These are phyloP conservation scores for Fusarium sp. DNA, from an alignment of 2,329 filamentous ascomycete genomes.

Conservation along the genomic window DNA sequence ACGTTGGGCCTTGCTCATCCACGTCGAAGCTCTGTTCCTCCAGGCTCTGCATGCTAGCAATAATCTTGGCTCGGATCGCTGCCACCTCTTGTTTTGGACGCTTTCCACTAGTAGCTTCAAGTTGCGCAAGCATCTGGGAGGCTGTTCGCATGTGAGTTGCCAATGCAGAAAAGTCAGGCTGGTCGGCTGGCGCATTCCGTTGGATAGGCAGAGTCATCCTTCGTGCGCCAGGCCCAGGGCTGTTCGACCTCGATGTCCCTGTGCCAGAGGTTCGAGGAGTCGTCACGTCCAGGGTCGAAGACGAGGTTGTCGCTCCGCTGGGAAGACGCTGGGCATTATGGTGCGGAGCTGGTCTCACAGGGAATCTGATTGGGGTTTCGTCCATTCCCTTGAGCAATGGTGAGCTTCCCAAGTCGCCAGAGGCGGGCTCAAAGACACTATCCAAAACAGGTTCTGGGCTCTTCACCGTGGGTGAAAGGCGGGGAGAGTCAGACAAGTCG, in stretches of 20 bases:
- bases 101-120: conserved; percentile 84
- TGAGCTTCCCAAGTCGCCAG: conserved; percentile 80
- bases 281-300: conserved; percentile 67
- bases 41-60: conserved; percentile 88
- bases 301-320: conserved; percentile 69
- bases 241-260: conserved; percentile 74
- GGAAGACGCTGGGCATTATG: conserved; percentile 65
- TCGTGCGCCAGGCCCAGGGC: conserved; percentile 65
- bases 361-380: conserved; percentile 53
- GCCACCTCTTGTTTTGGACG: conserved; percentile 83
- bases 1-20: conserved; percentile 79
- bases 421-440: conserved; percentile 86
- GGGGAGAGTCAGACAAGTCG: conserved; percentile 74
- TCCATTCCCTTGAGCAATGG: conserved; percentile 71
- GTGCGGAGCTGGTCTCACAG: conserved; percentile 43
- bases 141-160: conserved; percentile 90
- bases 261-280: conserved; percentile 78
- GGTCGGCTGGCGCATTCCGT: conserved; percentile 68
- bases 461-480: conserved; percentile 54
- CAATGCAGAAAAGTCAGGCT: conserved; percentile 83
- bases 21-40: conserved; percentile 86
- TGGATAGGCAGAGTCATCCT: conserved; percentile 69
- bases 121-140: conserved; percentile 86
- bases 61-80: conserved; percentile 86
- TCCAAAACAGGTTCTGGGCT: conserved; percentile 63